Percentiles rank a stretch among this genome's conserved stretches.
Evolutionary conservation across 129 eudicot genomes (phyloP).

Genomic region (Lactuca sativa): DNA sequence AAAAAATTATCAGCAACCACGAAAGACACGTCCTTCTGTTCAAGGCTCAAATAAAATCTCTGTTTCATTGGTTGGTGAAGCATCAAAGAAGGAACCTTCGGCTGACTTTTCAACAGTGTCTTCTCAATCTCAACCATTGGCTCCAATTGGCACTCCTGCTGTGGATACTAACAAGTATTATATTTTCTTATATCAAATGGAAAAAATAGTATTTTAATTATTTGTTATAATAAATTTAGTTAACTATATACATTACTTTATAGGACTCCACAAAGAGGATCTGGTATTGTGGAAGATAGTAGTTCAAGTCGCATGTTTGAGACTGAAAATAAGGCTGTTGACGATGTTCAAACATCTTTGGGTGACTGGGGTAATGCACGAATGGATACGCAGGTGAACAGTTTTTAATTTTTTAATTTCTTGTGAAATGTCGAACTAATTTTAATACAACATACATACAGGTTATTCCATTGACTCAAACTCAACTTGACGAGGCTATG

Average conservation of each 20-base stretch:
- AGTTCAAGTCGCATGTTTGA: constrained; percentile 43
- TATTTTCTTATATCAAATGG: not conserved
- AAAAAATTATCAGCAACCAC: constrained; percentile 41
- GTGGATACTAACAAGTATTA: constrained; percentile 62
- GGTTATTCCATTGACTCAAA: constrained; percentile 91
- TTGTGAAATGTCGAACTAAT: constrained; percentile 3
- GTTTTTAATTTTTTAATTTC: not conserved
- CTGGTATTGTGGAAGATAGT: constrained; percentile 46
- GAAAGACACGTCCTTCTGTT: constrained; percentile 50
- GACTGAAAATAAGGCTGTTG: constrained; percentile 44
- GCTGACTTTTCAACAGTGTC: constrained; percentile 35
- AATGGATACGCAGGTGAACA: constrained; percentile 54
- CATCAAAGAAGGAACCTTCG: constrained; percentile 48
- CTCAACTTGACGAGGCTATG: constrained; percentile 92
- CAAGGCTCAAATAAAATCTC: constrained; percentile 40
- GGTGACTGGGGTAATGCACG: constrained; percentile 53
- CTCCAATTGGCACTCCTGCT: constrained; percentile 75
- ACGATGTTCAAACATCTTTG: constrained; percentile 45
- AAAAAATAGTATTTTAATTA: constrained; percentile 13
- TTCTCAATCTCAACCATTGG: constrained; percentile 45
- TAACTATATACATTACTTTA: constrained; percentile 12
- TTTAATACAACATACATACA: constrained; percentile 37
- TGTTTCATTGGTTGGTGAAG: constrained; percentile 37
- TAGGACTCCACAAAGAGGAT: constrained; percentile 54
- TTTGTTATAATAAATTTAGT: not conserved